Base-by-base conservation (phyloP, 106 monocot genomes). In the Allium sativum region DNA sequence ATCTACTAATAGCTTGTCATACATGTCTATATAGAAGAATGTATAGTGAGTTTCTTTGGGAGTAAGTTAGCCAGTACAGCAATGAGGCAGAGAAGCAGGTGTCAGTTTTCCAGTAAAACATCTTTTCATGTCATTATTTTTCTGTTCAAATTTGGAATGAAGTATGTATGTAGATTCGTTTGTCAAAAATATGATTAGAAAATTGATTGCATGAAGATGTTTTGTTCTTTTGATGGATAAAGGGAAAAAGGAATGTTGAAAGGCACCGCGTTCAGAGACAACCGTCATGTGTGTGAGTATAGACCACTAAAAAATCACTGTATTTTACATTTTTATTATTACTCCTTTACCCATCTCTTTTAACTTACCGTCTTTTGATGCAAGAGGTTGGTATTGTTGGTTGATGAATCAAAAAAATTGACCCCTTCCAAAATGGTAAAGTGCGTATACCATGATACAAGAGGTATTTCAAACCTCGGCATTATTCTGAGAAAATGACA, bases 161-260 rank as follows among this genome's bases (percentile, higher is more conserved):
- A 1, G 53, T 11, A 9, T 10, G 4, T 56, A 21, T 12, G 40
- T 56, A 56, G 56, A 56, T 56, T 56, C 56, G 56, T 11, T 56
- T 56, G 56, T 56, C 22, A 56, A 40, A 40, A 56, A 8, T 31
- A 56, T 56, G 14, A 56, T 56, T 22, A 56, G 56, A 56, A 56
- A 21, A 56, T 40, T 31, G 56, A 56, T 56, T 56, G 56, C 56
- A 21, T 56, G 7, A 9, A 56, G 21, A 31, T 31, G 31, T 31
- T 31, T 31, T 31, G 31, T 31, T 31, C 31, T 31, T 31, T 31
- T 31, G 31, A 31, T 31, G 31, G 31, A 31, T 31, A 31, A 31
- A 31, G 31, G 31, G 31, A 31, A 31, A 31, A 5, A 31, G 5
- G 31, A 31, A 31, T 31, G 31, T 31, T 31, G 31, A 31, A 31